Conservation (phyloP, 306 rosid species). For the Mucuna pruriens region DNA sequence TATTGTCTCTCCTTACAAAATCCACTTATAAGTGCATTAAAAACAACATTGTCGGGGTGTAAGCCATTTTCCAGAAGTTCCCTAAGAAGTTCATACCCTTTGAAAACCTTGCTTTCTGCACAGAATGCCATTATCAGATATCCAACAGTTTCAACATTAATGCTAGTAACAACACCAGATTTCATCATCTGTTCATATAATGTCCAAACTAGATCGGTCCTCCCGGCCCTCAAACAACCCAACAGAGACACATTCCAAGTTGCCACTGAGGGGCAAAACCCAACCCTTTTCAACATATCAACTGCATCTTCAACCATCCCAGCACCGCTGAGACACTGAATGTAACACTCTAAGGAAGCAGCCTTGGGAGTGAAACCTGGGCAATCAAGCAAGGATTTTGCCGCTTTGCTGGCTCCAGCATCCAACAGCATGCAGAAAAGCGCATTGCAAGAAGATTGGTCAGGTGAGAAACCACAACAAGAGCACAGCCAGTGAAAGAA, state of each 20-base stretch:
- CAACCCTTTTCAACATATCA: constrained; percentile 51
- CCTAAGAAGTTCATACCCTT: constrained; percentile 69
- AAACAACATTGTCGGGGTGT: constrained; percentile 54
- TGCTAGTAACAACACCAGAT: constrained; percentile 54
- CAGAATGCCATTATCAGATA: constrained; percentile 69
- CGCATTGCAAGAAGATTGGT: constrained; percentile 50
- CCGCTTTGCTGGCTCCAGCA: constrained; percentile 66
- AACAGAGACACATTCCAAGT: constrained; percentile 68
- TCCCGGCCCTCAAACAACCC: constrained; percentile 57
- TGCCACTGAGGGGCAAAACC: constrained; percentile 51
- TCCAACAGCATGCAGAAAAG: constrained; percentile 65
- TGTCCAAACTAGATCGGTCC: constrained; percentile 69
- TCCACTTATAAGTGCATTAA: constrained; percentile 59
- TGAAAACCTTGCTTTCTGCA: constrained; percentile 45
- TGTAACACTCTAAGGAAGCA: constrained; percentile 61
- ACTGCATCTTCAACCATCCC: constrained; percentile 68
- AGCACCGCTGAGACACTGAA: constrained; percentile 50
- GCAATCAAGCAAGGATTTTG: constrained; percentile 53
- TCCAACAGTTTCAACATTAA: constrained; percentile 62
- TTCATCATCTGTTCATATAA: constrained; percentile 66
- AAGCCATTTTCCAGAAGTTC: constrained; percentile 64
- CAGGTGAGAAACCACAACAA: constrained; percentile 49
- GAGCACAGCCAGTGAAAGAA: constrained; percentile 77
- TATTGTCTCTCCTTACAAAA: constrained; percentile 57
- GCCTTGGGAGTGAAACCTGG: constrained; percentile 53